Evolutionary conservation across 306 rosid genomes (phyloP).

Genomic region (Gastrolobium villosum): DNA sequence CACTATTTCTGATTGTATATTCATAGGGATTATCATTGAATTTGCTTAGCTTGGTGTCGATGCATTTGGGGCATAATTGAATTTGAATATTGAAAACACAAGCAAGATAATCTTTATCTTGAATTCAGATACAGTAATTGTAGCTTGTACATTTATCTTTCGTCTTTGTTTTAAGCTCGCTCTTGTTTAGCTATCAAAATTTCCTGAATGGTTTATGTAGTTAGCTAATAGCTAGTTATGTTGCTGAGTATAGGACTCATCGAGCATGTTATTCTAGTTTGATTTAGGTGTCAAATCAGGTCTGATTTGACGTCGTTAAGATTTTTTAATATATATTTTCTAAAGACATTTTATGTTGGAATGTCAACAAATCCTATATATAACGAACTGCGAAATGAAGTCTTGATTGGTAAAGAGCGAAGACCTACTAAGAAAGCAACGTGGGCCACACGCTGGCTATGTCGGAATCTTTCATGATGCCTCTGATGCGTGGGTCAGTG

Average conservation of each 20-base stretch:
- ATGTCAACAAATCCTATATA: background rate
- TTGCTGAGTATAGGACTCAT: background rate
- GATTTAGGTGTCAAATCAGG: background rate
- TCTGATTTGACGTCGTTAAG: background rate
- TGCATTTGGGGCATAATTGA: slow-evolving; percentile 12
- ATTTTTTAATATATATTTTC: too few relatives aligned
- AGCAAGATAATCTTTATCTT: background rate
- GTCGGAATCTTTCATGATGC: too few relatives aligned
- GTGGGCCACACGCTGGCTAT: too few relatives aligned
- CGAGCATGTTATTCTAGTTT: background rate
- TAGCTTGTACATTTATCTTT: slow-evolving; percentile 7
- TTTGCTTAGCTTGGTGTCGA: slow-evolving; percentile 22
- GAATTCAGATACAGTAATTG: slow-evolving; percentile 21
- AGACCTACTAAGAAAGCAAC: background rate
- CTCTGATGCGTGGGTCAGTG: too few relatives aligned
- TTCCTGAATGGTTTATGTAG: background rate
- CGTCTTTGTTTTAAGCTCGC: background rate
- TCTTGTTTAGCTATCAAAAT: background rate
- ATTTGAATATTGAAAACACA: slow-evolving; percentile 26
- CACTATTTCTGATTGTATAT: slow-evolving; percentile 38
- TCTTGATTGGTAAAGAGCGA: background rate
- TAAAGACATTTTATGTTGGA: too few relatives aligned
- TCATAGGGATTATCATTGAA: slow-evolving; percentile 24
- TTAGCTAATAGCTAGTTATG: background rate
- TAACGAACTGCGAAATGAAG: background rate